phyloP scores from a whole-genome alignment of 768 basidiomycete genomes.

The Auricularia auricula-judae region DNA sequence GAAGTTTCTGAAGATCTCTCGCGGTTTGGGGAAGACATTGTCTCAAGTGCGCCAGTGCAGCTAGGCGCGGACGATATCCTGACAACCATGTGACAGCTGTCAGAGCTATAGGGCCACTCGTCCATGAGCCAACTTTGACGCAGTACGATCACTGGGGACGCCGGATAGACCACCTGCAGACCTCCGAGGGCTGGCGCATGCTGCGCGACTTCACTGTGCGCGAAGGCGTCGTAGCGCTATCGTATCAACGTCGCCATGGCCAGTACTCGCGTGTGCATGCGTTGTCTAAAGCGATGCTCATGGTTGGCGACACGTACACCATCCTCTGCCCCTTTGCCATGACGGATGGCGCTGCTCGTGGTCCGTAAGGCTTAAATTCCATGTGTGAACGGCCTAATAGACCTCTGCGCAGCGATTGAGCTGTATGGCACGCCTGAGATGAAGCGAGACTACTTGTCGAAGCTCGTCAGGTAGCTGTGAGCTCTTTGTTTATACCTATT shows the following conservation, averaged over 20 bases:
- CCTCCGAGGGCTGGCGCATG: conserved; percentile 62
- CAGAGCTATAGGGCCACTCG: conserved; percentile 33
- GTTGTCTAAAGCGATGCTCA: conserved; percentile 54
- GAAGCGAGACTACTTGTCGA: conserved; percentile 46
- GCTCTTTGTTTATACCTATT: not conserved
- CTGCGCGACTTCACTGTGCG: conserved; percentile 51
- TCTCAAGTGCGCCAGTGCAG: conserved; percentile 26
- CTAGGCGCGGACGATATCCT: not conserved
- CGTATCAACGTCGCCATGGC: conserved; percentile 51
- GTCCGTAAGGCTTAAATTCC: conserved; percentile 16
- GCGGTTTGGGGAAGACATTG: conserved; percentile 32
- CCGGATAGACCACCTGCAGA: conserved; percentile 53
- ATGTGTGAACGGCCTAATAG: not conserved
- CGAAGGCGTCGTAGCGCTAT: conserved; percentile 57
- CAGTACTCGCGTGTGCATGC: conserved; percentile 52
- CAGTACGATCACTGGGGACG: conserved; percentile 71
- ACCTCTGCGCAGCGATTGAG: conserved; percentile 40
- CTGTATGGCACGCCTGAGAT: conserved; percentile 47
- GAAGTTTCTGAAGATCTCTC: conserved; percentile 53
- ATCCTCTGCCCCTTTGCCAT: conserved; percentile 66
- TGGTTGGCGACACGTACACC: conserved; percentile 53
- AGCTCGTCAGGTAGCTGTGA: conserved; percentile 43
- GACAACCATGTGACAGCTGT: conserved; percentile 29
- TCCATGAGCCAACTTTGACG: conserved; percentile 38
- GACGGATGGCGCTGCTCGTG: conserved; percentile 67